Base-by-base conservation (phyloP, 2,329 filamentous ascomycete species). In the Aureobasidium leucospermi region DNA sequence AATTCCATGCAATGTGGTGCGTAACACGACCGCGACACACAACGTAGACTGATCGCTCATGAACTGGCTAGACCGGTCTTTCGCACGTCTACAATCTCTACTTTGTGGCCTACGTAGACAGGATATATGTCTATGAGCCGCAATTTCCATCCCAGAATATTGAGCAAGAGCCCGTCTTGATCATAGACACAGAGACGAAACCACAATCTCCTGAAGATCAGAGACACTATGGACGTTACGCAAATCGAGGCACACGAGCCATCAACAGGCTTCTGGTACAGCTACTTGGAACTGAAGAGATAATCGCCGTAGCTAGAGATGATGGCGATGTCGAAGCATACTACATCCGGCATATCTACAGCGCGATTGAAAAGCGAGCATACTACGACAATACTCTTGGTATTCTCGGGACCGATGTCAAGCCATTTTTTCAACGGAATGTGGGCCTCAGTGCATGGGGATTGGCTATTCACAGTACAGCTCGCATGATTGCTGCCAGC, bases 401-500 rank as follows among this genome's bases (percentile, higher is more conserved):
- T 4, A 16, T 64, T 63, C 59, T 82, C 78, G 67, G 79, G 75
- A 47, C 78, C 42, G 66, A 67, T 60, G 69, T 69, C 65, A 76
- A 61, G 67, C 76, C 76, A 0, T 89, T 96, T 68, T 89, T 96
- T 60, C 83, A 85, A 61, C 82, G 88, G 39, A 91, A 88, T 68
- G 90, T 96, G 2, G 83, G 83, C 1, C 76, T 74, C 28, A 93
- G 89, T 61, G 93, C 92, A 2, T 99, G 94, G 94, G 94, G 93
- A 0, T 74, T 96, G 49, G 87, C 90, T 7, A 81, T 96, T 10
- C 93, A 97, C 70, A 81, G 84, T 62, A 77, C 85, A 63, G 90
- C 89, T n/a, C 85, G 92, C 0, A 77, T 96, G 62, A 87, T 99
- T 63, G 94, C 93, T 0, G 86, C 95, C 41, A 89, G 88, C 66